A percentile compares a stretch with the other conserved stretches of the same genome.
phyloP scores from a whole-genome alignment of 2,329 filamentous ascomycete genomes.

The Colletotrichum salicis region DNA sequence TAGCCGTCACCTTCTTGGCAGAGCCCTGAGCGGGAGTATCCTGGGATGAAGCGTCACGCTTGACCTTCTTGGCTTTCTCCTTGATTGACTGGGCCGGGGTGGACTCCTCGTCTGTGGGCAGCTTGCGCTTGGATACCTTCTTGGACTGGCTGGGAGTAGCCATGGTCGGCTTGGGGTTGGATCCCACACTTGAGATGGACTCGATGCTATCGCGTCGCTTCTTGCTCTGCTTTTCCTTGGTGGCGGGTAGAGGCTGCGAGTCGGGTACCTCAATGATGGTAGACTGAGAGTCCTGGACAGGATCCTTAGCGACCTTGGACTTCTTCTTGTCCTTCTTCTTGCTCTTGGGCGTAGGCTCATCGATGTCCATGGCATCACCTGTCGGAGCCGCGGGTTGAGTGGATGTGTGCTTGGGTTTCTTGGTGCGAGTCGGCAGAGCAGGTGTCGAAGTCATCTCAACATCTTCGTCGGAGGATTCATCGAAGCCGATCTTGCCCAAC shows the following conservation, averaged over 20 bases:
- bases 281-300: conserved; percentile 17
- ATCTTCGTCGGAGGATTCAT: conserved; percentile 54
- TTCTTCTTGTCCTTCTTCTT: conserved; percentile 47
- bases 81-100: conserved; percentile 48
- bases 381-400: conserved; percentile 42
- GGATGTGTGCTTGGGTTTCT: conserved; percentile 46
- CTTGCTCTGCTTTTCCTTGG: conserved; percentile 49
- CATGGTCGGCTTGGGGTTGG: conserved; percentile 8
- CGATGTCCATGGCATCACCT: conserved; percentile 39
- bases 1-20: conserved; percentile 46
- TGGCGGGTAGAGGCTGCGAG: conserved; percentile 37
- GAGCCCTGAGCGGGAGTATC: conserved; percentile 6
- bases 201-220: conserved; percentile 38
- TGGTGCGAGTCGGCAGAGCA: conserved; percentile 40
- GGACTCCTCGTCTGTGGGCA: conserved; percentile 47
- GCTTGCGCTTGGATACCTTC: conserved; percentile 37
- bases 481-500: conserved; percentile 52
- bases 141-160: conserved; percentile 27
- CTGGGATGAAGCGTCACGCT: conserved; percentile 39
- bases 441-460: conserved; percentile 57
- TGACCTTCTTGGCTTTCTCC: conserved; percentile 52
- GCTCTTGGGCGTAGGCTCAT: conserved; percentile 36
- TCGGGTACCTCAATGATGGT: conserved; percentile 27
- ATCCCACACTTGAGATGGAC: conserved; percentile 30
- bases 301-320: conserved; percentile 35